Evolutionary conservation across 2,329 filamentous ascomycete genomes (phyloP).

Genomic region (Diaporthe sp.): DNA sequence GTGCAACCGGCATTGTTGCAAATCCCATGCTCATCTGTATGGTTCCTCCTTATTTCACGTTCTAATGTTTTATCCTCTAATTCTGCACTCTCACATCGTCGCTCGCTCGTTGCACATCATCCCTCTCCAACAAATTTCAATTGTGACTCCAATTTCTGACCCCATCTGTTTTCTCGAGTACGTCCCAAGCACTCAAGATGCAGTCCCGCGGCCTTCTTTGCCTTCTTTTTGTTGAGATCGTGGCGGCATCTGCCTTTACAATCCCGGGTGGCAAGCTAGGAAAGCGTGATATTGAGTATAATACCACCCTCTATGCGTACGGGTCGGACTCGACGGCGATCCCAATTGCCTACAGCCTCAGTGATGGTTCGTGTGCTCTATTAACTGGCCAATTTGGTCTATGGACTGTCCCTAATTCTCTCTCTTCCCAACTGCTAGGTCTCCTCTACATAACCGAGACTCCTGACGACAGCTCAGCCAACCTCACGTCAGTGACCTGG

Average conservation of each 20-base stretch:
- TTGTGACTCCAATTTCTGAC: background rate
- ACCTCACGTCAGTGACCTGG: constrained; percentile 20
- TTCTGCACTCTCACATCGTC: background rate
- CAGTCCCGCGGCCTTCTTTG: background rate
- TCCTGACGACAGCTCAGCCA: constrained; percentile 13
- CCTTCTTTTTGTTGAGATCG: background rate
- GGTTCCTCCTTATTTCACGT: background rate
- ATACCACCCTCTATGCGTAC: constrained; percentile 12
- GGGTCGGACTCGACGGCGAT: background rate
- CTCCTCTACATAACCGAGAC: constrained; percentile 22
- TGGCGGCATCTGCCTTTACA: background rate
- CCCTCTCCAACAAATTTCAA: background rate
- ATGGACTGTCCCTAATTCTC: background rate
- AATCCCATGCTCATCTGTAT: background rate
- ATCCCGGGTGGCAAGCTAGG: background rate
- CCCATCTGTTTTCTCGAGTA: background rate
- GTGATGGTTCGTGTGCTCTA: background rate
- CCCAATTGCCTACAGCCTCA: background rate
- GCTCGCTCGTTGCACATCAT: background rate
- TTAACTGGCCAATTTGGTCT: background rate
- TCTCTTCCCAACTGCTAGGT: background rate
- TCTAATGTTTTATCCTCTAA: background rate
- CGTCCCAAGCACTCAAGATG: background rate
- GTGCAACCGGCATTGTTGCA: background rate
- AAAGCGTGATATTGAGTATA: constrained; percentile 7